Base-by-base conservation (phyloP, 257 asterid genomes). In the Petunia secreta region DNA sequence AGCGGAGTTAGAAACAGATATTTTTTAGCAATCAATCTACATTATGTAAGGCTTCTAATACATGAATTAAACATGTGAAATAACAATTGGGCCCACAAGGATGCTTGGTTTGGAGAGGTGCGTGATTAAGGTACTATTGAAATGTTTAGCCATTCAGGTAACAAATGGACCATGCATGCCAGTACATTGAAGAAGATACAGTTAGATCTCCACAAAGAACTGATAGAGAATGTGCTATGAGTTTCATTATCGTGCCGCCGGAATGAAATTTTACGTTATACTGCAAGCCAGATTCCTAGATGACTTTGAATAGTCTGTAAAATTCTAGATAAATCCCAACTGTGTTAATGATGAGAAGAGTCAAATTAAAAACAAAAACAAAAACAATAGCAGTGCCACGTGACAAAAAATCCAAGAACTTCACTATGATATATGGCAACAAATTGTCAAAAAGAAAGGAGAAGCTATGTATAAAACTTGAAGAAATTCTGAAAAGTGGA, bases 401-500 rank as follows among this genome's bases (percentile, higher is more conserved):
- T 43, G 4, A 43, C 4, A 67, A 67, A 67, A n/a, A 54, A 15
- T 43, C 75, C 55, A 67, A 66, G 53, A 40, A 67, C 3, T 41
- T 67, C 75, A 41, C 38, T 43, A n/a, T 10, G 43, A 43, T 43
- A 67, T 43, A 43, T 55, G 8, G 55, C 8, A 67, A n/a, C 55
- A 41, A 40, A 14, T 53, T 15, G 13, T 66, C 52, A 1, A 14
- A 64, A 67, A 67, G 38, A 41, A 65, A 67, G 75, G 75, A 67
- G 39, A 43, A 41, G 38, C 55, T 67, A 67, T 1, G 43, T 41
- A 43, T 14, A 66, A 25, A 25, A 66, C 52, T 14, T 75, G 13
- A 41, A 76, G 68, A 57, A 57, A 76, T 43, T 55, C 58, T 77
- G 44, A 40, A 40, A 40, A 38, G 7, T 46, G 41, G 69, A 67